phyloP scores from a whole-genome alignment of 257 asterid species.

The Euphrasia confusa region DNA sequence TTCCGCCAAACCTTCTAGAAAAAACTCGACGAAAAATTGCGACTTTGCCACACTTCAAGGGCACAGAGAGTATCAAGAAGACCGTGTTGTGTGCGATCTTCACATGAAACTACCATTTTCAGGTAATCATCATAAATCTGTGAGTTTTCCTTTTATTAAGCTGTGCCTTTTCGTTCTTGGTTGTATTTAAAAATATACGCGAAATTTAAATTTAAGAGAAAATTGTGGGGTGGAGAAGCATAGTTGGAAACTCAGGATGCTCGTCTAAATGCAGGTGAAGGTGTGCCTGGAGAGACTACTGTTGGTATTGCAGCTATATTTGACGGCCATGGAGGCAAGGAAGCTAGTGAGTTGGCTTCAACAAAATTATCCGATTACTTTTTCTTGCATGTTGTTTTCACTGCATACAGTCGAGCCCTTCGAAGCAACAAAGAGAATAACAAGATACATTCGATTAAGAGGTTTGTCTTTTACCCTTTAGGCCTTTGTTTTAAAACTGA shows the following conservation, averaged over 20 bases:
- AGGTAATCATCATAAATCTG: constrained; percentile 28
- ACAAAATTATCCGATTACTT: constrained; percentile 43
- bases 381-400: constrained; percentile 40
- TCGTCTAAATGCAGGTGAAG: constrained; percentile 33
- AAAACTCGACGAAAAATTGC: constrained; percentile 37
- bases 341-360: constrained; percentile 79
- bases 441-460: constrained; percentile 21
- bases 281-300: constrained; percentile 31
- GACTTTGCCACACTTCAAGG: constrained; percentile 64
- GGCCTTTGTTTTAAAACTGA: background rate
- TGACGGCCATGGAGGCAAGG: constrained; percentile 81
- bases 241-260: constrained; percentile 3
- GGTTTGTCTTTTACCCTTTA: constrained; percentile 20
- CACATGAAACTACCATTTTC: constrained; percentile 44
- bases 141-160: background rate
- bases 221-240: background rate
- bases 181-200: no score
- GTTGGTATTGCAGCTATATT: constrained; percentile 63
- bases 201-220: no score
- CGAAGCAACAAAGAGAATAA: constrained; percentile 25
- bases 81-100: constrained; percentile 57
- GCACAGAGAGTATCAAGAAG: constrained; percentile 67
- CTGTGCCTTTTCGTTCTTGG: no score
- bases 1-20: constrained; percentile 25
- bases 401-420: constrained; percentile 34